Evolutionary conservation across 257 asterid genomes (phyloP).

Genomic region (Marsdenia floribunda): DNA sequence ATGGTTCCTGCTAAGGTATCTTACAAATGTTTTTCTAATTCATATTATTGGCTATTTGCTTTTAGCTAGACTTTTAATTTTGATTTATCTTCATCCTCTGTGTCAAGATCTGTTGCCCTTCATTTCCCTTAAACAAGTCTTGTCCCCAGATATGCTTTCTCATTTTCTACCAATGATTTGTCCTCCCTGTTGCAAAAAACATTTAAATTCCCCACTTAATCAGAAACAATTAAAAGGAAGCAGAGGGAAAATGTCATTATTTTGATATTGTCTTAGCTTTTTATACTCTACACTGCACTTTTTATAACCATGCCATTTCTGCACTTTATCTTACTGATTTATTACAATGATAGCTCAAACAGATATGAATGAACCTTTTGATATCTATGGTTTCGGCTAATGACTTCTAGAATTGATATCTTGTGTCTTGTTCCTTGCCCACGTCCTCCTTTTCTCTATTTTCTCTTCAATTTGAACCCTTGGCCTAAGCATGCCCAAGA

Average conservation of each 20-base stretch:
- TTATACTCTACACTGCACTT: not conserved
- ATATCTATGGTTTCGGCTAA: not conserved
- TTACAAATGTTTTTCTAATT: not conserved
- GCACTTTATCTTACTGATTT: no score
- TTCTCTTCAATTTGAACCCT: not conserved
- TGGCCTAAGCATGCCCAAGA: not conserved
- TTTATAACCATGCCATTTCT: not conserved
- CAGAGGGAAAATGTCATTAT: not conserved
- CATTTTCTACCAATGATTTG: not conserved
- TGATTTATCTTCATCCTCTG: not conserved
- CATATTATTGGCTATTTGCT: not conserved
- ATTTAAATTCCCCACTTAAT: no score
- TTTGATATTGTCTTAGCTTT: not conserved
- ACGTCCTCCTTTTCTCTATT: not conserved
- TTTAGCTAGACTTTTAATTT: not conserved
- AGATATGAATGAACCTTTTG: not conserved
- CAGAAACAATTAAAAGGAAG: not conserved
- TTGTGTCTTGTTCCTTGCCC: not conserved
- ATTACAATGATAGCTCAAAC: not conserved
- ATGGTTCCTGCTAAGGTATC: constrained; percentile 95
- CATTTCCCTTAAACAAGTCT: not conserved
- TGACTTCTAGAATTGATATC: not conserved
- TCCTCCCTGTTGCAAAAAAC: not conserved
- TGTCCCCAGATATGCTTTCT: not conserved
- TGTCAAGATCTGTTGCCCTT: not conserved